phyloP scores from a whole-genome alignment of 2,329 filamentous ascomycete species.

The Lachnellula cervina region DNA sequence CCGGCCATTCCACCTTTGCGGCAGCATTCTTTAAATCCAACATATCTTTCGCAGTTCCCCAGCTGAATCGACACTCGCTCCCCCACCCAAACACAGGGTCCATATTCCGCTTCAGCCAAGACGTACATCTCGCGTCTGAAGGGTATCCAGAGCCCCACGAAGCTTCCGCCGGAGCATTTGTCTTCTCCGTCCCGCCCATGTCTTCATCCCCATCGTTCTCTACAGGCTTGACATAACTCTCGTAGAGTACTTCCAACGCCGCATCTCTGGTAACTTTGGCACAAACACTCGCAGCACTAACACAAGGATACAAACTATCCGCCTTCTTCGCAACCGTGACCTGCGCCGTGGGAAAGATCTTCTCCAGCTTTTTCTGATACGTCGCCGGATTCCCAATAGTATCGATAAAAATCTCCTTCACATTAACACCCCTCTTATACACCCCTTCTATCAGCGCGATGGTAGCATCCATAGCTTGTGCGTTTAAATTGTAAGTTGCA shows the following conservation, averaged over 20 bases:
- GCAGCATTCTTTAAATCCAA: conserved; percentile 59
- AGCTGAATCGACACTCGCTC: conserved; percentile 86
- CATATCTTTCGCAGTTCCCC: conserved; percentile 93
- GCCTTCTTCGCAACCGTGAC: conserved; percentile 86
- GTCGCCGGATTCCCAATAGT: conserved; percentile 78
- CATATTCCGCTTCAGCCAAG: conserved; percentile 82
- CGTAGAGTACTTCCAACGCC: conserved; percentile 74
- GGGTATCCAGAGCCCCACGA: conserved; percentile 93
- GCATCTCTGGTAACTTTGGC: conserved; percentile 95
- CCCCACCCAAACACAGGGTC: conserved; percentile 96
- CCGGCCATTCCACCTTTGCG: conserved; percentile 79
- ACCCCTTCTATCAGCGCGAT: conserved; percentile 75
- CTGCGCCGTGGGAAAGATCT: conserved; percentile 71
- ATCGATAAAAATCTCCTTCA: conserved; percentile 90
- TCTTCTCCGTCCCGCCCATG: conserved; percentile 20
- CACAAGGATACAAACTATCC: conserved; percentile 85
- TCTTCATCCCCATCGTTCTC: conserved; percentile 28
- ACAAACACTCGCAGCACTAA: conserved; percentile 88
- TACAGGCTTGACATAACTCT: conserved; percentile 24
- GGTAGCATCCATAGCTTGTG: conserved; percentile 91
- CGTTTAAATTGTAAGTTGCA: conserved; percentile 80
- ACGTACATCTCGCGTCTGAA: conserved; percentile 72
- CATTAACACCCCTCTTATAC: conserved; percentile 70
- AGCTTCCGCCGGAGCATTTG: conserved; percentile 34
- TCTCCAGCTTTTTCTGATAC: conserved; percentile 81